A percentile compares a stretch with the other conserved stretches of the same genome.
Evolutionary conservation across 495 filamentous ascomycete species (phyloP).

Genomic region (Penicillium angulare): DNA sequence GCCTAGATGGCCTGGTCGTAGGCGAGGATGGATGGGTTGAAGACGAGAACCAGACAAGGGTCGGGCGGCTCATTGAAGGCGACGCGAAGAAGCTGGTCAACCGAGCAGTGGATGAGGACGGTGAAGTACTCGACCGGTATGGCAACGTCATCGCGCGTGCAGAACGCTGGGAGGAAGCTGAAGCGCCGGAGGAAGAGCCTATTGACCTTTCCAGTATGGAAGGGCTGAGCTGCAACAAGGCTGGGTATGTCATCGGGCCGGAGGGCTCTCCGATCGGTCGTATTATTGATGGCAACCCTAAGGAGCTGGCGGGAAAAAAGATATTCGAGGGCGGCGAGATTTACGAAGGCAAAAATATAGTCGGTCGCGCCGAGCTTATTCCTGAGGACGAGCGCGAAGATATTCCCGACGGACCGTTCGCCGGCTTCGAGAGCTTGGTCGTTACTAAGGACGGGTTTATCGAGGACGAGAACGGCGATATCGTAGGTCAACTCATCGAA

Average conservation of each 20-base stretch:
- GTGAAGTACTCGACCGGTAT: conserved; percentile 61
- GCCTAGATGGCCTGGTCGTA: conserved; percentile 61
- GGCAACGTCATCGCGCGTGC: conserved; percentile 61
- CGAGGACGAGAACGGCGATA: conserved; percentile 62
- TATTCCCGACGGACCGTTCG: conserved; percentile 71
- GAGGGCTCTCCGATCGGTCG: conserved; percentile 72
- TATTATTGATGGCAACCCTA: conserved; percentile 64
- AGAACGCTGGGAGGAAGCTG: conserved; percentile 56
- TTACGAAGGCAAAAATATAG: conserved; percentile 68
- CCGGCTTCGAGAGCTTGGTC: conserved; percentile 66
- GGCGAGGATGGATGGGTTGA: conserved; percentile 57
- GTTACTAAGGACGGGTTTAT: conserved; percentile 71
- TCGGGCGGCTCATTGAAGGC: conserved; percentile 59
- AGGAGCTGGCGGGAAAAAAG: conserved; percentile 66
- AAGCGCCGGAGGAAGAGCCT: conserved; percentile 21
- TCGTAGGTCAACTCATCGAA: conserved; percentile 71
- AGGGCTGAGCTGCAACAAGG: conserved; percentile 72
- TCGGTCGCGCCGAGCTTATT: conserved; percentile 73
- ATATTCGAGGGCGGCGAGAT: conserved; percentile 72
- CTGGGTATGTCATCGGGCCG: conserved; percentile 69
- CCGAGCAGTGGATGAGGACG: conserved; percentile 61
- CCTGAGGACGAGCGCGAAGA: conserved; percentile 68
- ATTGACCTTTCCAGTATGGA: conserved; percentile 63
- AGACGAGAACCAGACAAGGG: conserved; percentile 57
- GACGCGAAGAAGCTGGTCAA: conserved; percentile 64